Evolutionary conservation across 83 land plant genomes (phyloP).

Genomic region (Larix sibirica): DNA sequence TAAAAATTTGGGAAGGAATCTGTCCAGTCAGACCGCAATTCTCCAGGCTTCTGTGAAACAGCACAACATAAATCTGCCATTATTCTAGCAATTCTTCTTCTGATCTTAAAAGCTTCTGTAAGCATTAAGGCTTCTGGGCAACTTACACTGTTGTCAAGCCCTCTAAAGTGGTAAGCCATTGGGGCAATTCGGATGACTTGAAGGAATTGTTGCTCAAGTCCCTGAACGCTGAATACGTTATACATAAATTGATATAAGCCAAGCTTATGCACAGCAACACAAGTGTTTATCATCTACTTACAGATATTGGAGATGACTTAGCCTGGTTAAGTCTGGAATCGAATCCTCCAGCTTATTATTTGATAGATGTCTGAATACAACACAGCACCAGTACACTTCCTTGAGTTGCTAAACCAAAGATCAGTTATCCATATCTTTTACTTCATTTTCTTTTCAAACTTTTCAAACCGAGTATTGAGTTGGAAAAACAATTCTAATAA

Average conservation of each 20-base stretch:
- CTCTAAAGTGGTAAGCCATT: too few relatives aligned
- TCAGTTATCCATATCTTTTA: too few relatives aligned
- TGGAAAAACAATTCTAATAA: too few relatives aligned
- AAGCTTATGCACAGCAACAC: not conserved
- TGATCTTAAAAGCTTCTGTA: not conserved
- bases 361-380: constrained; percentile 2
- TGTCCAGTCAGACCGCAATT: not conserved
- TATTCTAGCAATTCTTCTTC: not conserved
- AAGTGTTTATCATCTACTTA: constrained; percentile 1
- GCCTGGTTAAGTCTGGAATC: constrained; percentile 1
- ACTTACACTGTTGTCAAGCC: not conserved
- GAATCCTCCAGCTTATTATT: constrained; percentile 6
- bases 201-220: too few relatives aligned
- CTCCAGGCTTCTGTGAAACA: constrained; percentile 3
- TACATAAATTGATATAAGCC: too few relatives aligned
- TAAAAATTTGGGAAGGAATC: not conserved
- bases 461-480: too few relatives aligned
- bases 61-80: not conserved
- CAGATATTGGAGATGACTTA: not conserved
- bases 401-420: too few relatives aligned
- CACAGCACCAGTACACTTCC: too few relatives aligned
- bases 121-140: not conserved
- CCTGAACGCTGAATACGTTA: too few relatives aligned
- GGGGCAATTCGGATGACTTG: too few relatives aligned
- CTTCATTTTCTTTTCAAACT: too few relatives aligned